Conservation (phyloP, 805 yeast genomes). For the Lachancea fermentati region DNA sequence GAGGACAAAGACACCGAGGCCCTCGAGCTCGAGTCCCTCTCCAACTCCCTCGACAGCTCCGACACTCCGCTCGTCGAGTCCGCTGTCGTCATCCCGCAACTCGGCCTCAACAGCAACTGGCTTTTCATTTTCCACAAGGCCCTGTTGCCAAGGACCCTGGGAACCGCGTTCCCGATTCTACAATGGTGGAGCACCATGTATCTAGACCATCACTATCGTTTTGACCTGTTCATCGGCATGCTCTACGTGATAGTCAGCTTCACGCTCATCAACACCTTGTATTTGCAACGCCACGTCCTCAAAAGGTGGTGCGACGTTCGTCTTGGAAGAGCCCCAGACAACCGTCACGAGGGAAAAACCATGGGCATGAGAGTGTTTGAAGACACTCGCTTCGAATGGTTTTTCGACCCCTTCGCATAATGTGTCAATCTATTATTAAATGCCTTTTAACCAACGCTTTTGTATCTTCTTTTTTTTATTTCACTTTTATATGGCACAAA, state of each 20-base stretch:
- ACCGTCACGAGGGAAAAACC: conserved; percentile 40
- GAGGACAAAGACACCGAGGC: neutral
- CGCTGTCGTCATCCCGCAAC: conserved; percentile 2
- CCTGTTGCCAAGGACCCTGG: conserved; percentile 30
- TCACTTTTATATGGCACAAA: neutral
- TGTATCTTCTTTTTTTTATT: neutral
- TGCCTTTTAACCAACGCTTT: neutral
- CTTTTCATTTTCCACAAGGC: conserved; percentile 24
- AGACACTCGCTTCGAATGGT: conserved; percentile 42
- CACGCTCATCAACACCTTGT: conserved; percentile 35
- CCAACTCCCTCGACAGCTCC: neutral
- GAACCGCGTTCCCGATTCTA: conserved; percentile 40
- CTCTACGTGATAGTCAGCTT: conserved; percentile 44
- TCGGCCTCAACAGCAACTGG: conserved; percentile 12
- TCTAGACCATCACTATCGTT: conserved; percentile 65
- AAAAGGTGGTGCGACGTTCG: conserved; percentile 28
- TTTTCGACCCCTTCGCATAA: conserved; percentile 46
- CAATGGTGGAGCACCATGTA: conserved; percentile 79
- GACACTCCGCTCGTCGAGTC: neutral
- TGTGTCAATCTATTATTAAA: conserved; percentile 24
- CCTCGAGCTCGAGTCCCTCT: conserved; percentile 4
- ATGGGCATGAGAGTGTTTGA: conserved; percentile 64
- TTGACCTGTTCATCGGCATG: conserved; percentile 54
- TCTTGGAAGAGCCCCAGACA: conserved; percentile 35
- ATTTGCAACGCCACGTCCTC: conserved; percentile 34